phyloP scores from a whole-genome alignment of 23 red algal genomes.

The Porphyridium purpureum region DNA sequence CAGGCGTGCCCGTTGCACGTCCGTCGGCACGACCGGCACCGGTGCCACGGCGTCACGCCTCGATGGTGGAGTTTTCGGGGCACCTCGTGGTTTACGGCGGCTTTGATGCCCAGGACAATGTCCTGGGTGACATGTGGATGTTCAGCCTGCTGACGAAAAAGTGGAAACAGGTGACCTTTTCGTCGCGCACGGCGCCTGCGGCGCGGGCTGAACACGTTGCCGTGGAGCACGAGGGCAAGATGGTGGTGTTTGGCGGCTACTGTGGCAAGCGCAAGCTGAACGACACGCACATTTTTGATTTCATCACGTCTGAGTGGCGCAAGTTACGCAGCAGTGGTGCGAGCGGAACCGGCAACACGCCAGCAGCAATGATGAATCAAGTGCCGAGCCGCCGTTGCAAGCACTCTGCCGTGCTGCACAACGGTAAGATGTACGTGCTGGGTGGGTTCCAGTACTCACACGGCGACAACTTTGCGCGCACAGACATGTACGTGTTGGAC shows the following conservation, averaged over 20 bases:
- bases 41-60: constrained; percentile 48
- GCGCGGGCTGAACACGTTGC: constrained; percentile 80
- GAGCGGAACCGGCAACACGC: constrained; percentile 1
- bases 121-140: constrained; percentile 81
- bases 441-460: constrained; percentile 91
- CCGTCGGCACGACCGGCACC: too few species aligned
- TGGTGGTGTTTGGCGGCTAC: constrained; percentile 98
- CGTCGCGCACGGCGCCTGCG: constrained; percentile 1
- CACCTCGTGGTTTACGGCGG: constrained; percentile 77
- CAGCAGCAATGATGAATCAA: constrained; percentile 4
- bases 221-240: constrained; percentile 43
- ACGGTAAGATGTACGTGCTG: constrained; percentile 61
- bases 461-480: constrained; percentile 68
- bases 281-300: constrained; percentile 41
- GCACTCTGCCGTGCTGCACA: constrained; percentile 77
- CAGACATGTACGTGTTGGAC: constrained; percentile 74
- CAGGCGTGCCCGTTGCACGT: too few species aligned
- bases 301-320: constrained; percentile 41
- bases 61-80: constrained; percentile 29
- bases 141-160: constrained; percentile 25
- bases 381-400: constrained; percentile 86
- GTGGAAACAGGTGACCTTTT: constrained; percentile 5
- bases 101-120: constrained; percentile 53
- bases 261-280: constrained; percentile 86
- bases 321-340: too few species aligned